Evolutionary conservation across 345 rosid genomes (phyloP), one percentile per base, ranked within the genome.

Genomic region (Erodium maritimum): DNA sequence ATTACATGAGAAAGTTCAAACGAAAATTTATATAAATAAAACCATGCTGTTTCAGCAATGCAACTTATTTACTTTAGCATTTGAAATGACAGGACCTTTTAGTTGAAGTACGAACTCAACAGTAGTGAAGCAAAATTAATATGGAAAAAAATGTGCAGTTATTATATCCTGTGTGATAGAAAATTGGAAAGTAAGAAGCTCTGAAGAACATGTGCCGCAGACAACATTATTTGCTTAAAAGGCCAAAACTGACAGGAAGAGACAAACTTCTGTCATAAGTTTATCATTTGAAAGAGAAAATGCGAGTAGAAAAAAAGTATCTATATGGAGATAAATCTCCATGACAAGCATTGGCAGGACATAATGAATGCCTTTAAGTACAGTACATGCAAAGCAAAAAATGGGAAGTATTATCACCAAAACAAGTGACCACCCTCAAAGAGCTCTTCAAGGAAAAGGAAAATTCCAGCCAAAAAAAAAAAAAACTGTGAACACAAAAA

Each of bases 1-100:
- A 60, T 51, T 33, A 60, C 50, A 67, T 9, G 52, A 60, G 60
- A 16, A 60, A 62, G n/a, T 62, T 75, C 63, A 77, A 59, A 46
- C 14, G 12, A 10, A 13, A 42, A 42, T 16, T 42, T 7, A 42
- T 42, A 42, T 7, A 16, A 42, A 42, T 0, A 42, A 42, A 7
- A 42, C 48, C 48, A 42, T 42, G n/a, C n/a, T n/a, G n/a, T n/a
- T n/a, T n/a, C n/a, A n/a, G n/a, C n/a, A n/a, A n/a, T n/a, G n/a
- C n/a, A n/a, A n/a, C n/a, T n/a, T n/a, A n/a, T n/a, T n/a, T n/a
- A n/a, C n/a, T n/a, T n/a, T n/a, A n/a, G n/a, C n/a, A n/a, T n/a
- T n/a, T n/a, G n/a, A n/a, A n/a, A n/a, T n/a, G n/a, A 42, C n/a
- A 42, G 12, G 48, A 13, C 48, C 14, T 42, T 42, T 42, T 42